A percentile compares a stretch with the other conserved stretches of the same genome.
phyloP scores from a whole-genome alignment of 495 filamentous ascomycete species.

The Niebla homalea region DNA sequence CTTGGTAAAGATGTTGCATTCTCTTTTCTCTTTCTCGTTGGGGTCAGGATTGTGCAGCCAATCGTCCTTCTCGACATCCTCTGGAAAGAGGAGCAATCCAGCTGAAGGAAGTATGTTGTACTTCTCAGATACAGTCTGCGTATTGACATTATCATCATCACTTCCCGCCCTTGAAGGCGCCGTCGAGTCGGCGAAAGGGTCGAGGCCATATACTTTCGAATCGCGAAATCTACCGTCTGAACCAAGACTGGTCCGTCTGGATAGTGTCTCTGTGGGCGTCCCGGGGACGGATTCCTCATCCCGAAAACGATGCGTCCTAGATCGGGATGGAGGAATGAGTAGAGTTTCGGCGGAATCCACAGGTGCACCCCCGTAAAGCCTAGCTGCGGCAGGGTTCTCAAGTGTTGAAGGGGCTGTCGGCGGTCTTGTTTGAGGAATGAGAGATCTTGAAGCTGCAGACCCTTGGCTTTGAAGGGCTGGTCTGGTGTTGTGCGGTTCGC shows the following conservation, averaged over 20 bases:
- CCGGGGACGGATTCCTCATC: conserved; percentile 31
- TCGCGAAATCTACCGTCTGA: conserved; percentile 44
- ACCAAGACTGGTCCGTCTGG: conserved; percentile 49
- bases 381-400: conserved; percentile 7
- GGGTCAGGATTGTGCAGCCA: conserved; percentile 61
- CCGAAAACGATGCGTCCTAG: conserved; percentile 29
- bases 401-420: conserved; percentile 14
- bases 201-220: conserved; percentile 28
- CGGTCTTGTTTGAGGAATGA: conserved; percentile 24
- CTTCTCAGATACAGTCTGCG: conserved; percentile 66
- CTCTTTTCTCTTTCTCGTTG: conserved; percentile 45
- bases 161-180: conserved; percentile 48
- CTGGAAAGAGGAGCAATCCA: conserved; percentile 55
- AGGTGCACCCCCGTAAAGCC: conserved; percentile 25
- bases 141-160: conserved; percentile 56
- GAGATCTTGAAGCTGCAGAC: conserved; percentile 24
- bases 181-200: conserved; percentile 41
- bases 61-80: conserved; percentile 71
- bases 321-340: conserved; percentile 39
- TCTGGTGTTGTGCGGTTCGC: conserved; percentile 20
- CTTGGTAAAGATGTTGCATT: conserved; percentile 56
- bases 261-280: conserved; percentile 32
- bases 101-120: conserved; percentile 65
- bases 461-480: conserved; percentile 20
- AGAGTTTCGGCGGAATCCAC: conserved; percentile 47